Evolutionary conservation across 768 basidiomycete species (phyloP).

Genomic region (Panaeolus papilionaceus): DNA sequence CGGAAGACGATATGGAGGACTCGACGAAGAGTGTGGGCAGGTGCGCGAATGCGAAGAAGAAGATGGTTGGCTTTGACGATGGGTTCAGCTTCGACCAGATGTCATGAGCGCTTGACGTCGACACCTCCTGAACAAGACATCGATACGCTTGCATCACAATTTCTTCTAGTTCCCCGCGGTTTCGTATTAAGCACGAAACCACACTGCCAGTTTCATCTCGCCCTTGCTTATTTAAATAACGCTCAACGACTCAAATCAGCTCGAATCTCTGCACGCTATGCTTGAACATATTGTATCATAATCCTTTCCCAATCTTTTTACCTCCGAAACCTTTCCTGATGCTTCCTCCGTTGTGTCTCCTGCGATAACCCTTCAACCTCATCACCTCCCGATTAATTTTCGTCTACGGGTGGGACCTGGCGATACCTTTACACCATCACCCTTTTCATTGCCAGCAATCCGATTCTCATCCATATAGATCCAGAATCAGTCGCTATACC

Average conservation of each 20-base stretch:
- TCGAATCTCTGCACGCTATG: background rate
- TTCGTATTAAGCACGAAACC: background rate
- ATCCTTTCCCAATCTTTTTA: background rate
- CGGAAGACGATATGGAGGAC: slow-evolving; percentile 81
- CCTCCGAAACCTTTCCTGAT: background rate
- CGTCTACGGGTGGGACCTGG: background rate
- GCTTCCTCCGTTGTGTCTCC: background rate
- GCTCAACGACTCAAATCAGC: background rate
- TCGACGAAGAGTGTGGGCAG: slow-evolving; percentile 67
- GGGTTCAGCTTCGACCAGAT: background rate
- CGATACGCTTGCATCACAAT: background rate
- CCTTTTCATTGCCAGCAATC: background rate
- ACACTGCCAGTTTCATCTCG: background rate
- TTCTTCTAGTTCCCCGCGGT: background rate
- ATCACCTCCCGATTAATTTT: background rate
- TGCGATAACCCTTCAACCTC: background rate
- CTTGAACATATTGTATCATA: slow-evolving; percentile 7
- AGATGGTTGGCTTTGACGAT: slow-evolving; percentile 49
- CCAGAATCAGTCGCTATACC: slow-evolving; percentile 4
- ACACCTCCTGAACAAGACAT: background rate
- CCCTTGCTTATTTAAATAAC: slow-evolving; percentile 9
- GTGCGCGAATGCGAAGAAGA: slow-evolving; percentile 64
- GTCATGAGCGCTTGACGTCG: background rate
- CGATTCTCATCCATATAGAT: background rate
- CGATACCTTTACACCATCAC: background rate